Evolutionary conservation across 1,139 yeast genomes (phyloP), one percentile per base, ranked within the genome.

Genomic region (Citeromyces hawaiiensis): DNA sequence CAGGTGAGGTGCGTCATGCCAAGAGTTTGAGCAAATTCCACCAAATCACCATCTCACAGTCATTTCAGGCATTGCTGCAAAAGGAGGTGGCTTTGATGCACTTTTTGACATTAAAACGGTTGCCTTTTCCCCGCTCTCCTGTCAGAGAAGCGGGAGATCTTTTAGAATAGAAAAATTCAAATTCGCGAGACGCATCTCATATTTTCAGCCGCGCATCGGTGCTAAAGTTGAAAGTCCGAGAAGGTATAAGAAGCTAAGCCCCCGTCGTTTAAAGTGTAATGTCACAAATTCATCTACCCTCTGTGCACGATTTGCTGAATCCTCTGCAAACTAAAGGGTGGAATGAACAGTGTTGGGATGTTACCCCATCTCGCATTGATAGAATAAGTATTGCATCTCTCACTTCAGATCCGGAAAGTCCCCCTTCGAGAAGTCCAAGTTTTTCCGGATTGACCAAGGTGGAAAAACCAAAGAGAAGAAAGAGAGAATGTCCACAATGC

Each of bases 401-500:
- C 27, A 23, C 27, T 6, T 23, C 27, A 9, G 27, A 23, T 23
- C 27, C 27, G 27, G 27, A 23, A 23, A 23, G 27, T 9, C 27
- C 27, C 11, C 27, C 27, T 9, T 23, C 27, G 11, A 9, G 27
- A 23, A 23, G 27, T 23, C 27, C 27, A 23, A 9, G 27, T 23
- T 23, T 23, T 23, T 23, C 8, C 11, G 27, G 11, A 23, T 23
- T 23, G 27, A 8, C 23, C 36, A 34, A 17, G 23, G 36, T 17
- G 36, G 34, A 65, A 64, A 70, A 70, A 50, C 76, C 76, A 36
- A 23, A 23, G 9, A 63, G 94, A 46, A 78, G 75, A 60, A 85
- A 83, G 67, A 72, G 85, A 58, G 86, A 83, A 61, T 87, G 96
- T 56, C 85, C 91, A 0, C 76, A 79, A 41, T 86, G 96, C 57